These are phyloP conservation scores for Pleoardoris graminearum DNA, from an alignment of 2,329 filamentous ascomycete species.

Conservation along the genomic window DNA sequence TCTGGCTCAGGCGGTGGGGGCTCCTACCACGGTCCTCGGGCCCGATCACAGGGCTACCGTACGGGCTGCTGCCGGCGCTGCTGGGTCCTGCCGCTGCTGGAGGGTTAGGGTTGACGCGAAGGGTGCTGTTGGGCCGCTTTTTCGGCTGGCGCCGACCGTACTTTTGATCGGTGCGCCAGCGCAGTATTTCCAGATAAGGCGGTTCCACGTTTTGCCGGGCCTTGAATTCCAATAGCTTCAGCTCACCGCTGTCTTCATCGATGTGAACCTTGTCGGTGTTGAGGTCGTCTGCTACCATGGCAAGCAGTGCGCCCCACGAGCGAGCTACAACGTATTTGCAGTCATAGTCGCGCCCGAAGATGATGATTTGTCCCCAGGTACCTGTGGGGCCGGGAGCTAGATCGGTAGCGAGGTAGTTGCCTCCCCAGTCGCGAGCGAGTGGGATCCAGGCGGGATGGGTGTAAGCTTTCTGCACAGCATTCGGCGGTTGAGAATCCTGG, in stretches of 20 bases:
- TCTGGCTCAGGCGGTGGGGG: conserved; percentile 66
- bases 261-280: conserved; percentile 90
- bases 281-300: conserved; percentile 86
- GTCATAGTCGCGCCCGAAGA: conserved; percentile 97
- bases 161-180: conserved; percentile 96
- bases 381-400: conserved; percentile 86
- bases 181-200: conserved; percentile 88
- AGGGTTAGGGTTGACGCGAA: conserved; percentile 59
- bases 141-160: conserved; percentile 67
- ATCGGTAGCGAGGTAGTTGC: conserved; percentile 95
- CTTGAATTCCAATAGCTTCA: conserved; percentile 93
- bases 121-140: conserved; percentile 51
- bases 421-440: conserved; percentile 94
- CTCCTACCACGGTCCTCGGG: conserved; percentile 67
- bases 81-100: conserved; percentile 48
- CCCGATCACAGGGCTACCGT: conserved; percentile 66
- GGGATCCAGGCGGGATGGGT: conserved; percentile 95
- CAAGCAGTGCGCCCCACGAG: conserved; percentile 88
- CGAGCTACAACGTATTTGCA: conserved; percentile 95
- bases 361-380: conserved; percentile 93
- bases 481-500: conserved; percentile 85
- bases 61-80: conserved; percentile 60
- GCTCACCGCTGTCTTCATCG: conserved; percentile 87
- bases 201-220: conserved; percentile 80
- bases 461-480: conserved; percentile 88